Evolutionary conservation across 23 red algal species (phyloP), one percentile per base, ranked within the genome.

Genomic region (Cyanidioschyzon merolae): DNA sequence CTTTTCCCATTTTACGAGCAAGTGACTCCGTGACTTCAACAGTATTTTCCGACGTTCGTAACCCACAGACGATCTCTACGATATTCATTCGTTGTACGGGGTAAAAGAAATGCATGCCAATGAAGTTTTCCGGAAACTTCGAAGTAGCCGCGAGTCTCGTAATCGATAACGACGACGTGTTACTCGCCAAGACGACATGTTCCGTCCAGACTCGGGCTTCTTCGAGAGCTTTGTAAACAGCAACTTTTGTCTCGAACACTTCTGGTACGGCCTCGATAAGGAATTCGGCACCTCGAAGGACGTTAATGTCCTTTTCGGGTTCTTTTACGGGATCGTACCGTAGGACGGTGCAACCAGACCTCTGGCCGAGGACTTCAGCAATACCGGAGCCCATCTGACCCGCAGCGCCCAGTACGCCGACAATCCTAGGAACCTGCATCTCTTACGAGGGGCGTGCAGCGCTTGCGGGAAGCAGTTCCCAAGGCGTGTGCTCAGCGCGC

Each of bases 51-150:
- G 71, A 39, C 1, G 85, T 82, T 15, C 29, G 21, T 16, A 84
- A 67, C 37, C 85, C 85, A 34, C 37, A 41, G 0, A 88, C 45
- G 35, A 88, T 50, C 58, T 88, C 85, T 2, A 88, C 85, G 1
- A 88, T 75, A 16, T 76, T 1, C 85, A 88, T 88, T 0, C 37
- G 27, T 30, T 63, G 85, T n/a, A 88, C 85, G 16, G 85, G 85
- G 67, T 88, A 74, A 54, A 88, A 88, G 75, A 88, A 88, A 68
- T 88, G 85, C 79, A 88, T 83, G 26, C 85, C 85, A 40, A 81
- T 26, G 3, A 88, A 54, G 26, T 45, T 63, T 21, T 74, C 3
- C n/a, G 76, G 79, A 1, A 39, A 32, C 0, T n/a, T n/a, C 39
- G 79, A 29, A 0, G 59, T 34, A 7, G 76, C 58, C 0, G 77